phyloP scores from a whole-genome alignment of 352 stramenopile genomes.

The Phytophthora pseudosyringae region DNA sequence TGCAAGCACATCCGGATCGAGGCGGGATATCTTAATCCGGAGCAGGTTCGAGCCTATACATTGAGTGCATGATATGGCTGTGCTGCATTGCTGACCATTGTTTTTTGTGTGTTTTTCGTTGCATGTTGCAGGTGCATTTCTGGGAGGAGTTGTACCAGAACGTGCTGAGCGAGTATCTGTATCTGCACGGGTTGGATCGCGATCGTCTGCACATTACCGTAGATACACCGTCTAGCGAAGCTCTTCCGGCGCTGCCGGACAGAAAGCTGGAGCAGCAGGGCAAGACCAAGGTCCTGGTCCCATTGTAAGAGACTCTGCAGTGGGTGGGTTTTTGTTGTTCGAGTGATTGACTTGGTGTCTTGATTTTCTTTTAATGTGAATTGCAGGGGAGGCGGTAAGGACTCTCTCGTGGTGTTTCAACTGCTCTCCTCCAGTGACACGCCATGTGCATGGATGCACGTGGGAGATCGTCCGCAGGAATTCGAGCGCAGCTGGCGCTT shows the following conservation, averaged over 20 bases:
- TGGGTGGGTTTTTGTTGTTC: not conserved
- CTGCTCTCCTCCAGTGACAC: conserved; percentile 32
- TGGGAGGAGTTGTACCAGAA: conserved; percentile 54
- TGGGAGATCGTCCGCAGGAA: conserved; percentile 42
- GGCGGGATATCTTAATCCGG: conserved; percentile 39
- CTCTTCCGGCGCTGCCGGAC: conserved; percentile 26
- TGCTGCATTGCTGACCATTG: not conserved
- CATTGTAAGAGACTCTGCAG: conserved; percentile 34
- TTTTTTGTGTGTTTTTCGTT: not conserved
- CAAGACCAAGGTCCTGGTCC: conserved; percentile 36
- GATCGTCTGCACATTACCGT: conserved; percentile 44
- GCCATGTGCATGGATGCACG: conserved; percentile 41
- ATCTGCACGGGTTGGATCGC: conserved; percentile 40
- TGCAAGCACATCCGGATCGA: conserved; percentile 46
- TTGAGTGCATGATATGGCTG: not conserved
- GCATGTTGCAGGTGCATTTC: conserved; percentile 31
- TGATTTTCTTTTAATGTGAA: not conserved
- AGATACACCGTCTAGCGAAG: conserved; percentile 11
- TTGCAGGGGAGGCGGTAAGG: conserved; percentile 44
- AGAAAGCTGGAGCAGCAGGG: conserved; percentile 27
- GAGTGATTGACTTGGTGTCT: not conserved
- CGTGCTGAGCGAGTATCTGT: conserved; percentile 48
- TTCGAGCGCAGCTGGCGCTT: conserved; percentile 47
- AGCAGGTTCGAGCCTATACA: conserved; percentile 20
- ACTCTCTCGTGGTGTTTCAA: conserved; percentile 47